Conservation (phyloP, 768 basidiomycete genomes). For the Auriscalpium vulgare region DNA sequence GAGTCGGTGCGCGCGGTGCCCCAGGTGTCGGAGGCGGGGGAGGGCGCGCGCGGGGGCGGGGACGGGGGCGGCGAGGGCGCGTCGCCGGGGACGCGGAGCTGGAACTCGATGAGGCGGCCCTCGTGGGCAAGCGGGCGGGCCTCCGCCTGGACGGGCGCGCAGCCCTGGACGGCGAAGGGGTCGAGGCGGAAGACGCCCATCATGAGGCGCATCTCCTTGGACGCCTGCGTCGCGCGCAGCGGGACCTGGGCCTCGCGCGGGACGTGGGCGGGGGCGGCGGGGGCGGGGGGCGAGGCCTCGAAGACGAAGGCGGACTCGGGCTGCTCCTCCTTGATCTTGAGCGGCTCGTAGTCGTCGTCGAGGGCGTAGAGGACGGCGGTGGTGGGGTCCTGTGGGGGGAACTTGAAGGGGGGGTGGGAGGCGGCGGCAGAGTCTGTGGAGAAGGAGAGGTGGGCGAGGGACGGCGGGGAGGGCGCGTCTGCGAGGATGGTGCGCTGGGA, state of each 20-base stretch:
- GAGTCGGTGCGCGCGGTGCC: conserved; percentile 2
- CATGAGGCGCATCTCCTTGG: conserved; percentile 61
- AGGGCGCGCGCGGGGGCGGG: background rate
- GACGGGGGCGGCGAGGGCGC: conserved; percentile 7
- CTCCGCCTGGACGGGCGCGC: conserved; percentile 9
- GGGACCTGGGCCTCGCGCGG: conserved; percentile 37
- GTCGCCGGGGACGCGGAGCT: conserved; percentile 10
- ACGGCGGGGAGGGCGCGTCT: background rate
- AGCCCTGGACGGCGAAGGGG: conserved; percentile 46
- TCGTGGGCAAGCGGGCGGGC: conserved; percentile 15
- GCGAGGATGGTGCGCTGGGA: background rate
- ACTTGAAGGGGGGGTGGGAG: background rate
- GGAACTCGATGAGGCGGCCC: conserved; percentile 15
- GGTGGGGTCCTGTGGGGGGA: background rate
- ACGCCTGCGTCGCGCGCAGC: conserved; percentile 67
- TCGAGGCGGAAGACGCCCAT: conserved; percentile 76
- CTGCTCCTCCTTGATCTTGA: conserved; percentile 14
- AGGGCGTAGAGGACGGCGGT: background rate
- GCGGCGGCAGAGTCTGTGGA: background rate
- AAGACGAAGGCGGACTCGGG: conserved; percentile 11
- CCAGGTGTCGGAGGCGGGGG: conserved; percentile 9
- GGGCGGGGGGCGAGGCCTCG: conserved; percentile 12
- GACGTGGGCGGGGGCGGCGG: conserved; percentile 3
- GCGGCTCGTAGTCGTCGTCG: background rate
- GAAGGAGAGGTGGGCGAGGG: background rate